Conservation (phyloP, 2,329 filamentous ascomycete genomes). For the Fusarium hostae region DNA sequence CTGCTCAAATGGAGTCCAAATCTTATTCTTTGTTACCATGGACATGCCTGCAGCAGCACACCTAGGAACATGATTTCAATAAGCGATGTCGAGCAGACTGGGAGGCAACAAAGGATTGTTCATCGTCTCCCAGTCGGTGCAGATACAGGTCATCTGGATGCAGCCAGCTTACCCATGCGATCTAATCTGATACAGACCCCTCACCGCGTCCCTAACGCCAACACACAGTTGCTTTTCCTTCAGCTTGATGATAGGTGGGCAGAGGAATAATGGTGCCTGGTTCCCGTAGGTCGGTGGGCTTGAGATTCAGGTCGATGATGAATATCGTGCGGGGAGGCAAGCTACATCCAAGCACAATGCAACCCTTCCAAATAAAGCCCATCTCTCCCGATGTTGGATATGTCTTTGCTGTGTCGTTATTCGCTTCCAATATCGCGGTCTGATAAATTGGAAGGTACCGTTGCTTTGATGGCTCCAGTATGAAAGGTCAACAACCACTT, state of each 20-base stretch:
- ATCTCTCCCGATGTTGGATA: slow-evolving; percentile 9
- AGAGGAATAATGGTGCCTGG: slow-evolving; percentile 40
- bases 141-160: slow-evolving; percentile 37
- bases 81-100: background rate
- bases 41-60: slow-evolving; percentile 6
- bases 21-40: slow-evolving; percentile 18
- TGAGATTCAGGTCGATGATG: slow-evolving; percentile 37
- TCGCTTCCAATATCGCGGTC: slow-evolving; percentile 17
- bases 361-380: slow-evolving; percentile 34
- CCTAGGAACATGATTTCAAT: background rate
- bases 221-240: slow-evolving; percentile 5
- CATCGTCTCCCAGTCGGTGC: background rate
- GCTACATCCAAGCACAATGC: slow-evolving; percentile 33
- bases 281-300: slow-evolving; percentile 38
- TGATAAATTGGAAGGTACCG: slow-evolving; percentile 11
- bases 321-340: slow-evolving; percentile 35
- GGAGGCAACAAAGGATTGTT: background rate
- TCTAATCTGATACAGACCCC: slow-evolving; percentile 33
- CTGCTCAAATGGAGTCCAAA: background rate
- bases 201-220: slow-evolving; percentile 32
- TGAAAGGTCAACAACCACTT: slow-evolving; percentile 3
- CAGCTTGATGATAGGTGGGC: slow-evolving; percentile 23
- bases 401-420: slow-evolving; percentile 33
- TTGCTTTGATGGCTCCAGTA: slow-evolving; percentile 3
- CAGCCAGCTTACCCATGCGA: slow-evolving; percentile 35